Evolutionary conservation across 495 filamentous ascomycete genomes (phyloP), one percentile per base, ranked within the genome.

Genomic region (Amphirosellinia nigrospora): DNA sequence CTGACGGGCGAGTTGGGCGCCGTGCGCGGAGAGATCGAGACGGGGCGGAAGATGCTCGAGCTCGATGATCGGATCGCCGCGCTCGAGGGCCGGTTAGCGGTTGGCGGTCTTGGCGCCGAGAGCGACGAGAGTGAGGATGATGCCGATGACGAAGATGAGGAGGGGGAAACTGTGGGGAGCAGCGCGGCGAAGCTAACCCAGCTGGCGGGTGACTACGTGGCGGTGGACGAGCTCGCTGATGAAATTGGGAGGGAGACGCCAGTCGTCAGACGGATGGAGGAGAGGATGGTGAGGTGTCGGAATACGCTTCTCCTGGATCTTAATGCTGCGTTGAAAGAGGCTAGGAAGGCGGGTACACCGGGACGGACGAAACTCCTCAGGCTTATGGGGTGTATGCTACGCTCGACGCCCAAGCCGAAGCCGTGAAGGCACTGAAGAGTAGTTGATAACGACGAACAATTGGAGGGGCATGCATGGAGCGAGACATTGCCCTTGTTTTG

Each of bases 291-390:
- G 8, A 75, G 81, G 56, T 84, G 81, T 70, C 80, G 89, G 71
- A 92, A 93, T 50, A 97, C 94, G 0, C 83, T 98, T 52, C 78
- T 98, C 21, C 81, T 98, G 43, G 95, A 98, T 79, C 81, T 99
- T 34, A 90, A 87, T 66, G 90, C 89, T 3, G 93, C 94, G 1
- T 79, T 96, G 53, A 92, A 92, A 75, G 92, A 94, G 77, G 88
- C 89, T 1, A 88, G 84, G 28, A 82, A 80, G 48, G 82, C 85
- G 0, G 88, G 86, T 2, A 75, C 79, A 0, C 82, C 77, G 52
- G 88, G 89, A 0, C 85, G 88, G 70, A 79, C 78, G 5, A 86
- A 89, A 63, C 78, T 90, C n/a, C 76, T 94, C 77, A 90, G 88
- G 72, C 82, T 96, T 32, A 78, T 98, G 77, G 86, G 84, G 5